Base-by-base conservation (phyloP, 257 asterid species). In the Eustoma russellianum region DNA sequence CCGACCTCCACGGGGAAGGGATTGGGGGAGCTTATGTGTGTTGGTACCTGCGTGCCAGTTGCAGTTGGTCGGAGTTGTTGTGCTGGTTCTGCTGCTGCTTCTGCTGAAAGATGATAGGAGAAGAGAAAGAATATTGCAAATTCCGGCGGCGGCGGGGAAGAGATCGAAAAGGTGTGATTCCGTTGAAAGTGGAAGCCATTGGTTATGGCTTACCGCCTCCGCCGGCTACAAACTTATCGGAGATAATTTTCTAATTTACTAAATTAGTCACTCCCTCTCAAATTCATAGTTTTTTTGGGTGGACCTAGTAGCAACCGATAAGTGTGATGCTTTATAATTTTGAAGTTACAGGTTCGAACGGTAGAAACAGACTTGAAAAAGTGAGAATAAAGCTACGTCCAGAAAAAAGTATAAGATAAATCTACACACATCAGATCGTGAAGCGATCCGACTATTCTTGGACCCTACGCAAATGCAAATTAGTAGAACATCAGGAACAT, bases 31-130 rank as follows among this genome's bases (percentile, higher is more conserved):
- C 16, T 41, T 30, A 9, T 5, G 7, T 46, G 18, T 41, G 53
- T 24, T 24, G 2, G 30, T 63, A 64, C 75, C 75, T 64, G 44
- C 75, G 71, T 10, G 50, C 54, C 13, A 46, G 33, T 38, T 61
- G 70, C 16, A 46, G 19, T 30, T 61, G 75, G 53, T 69, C 66
- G n/a, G 59, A 43, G 55, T 17, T 45, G 43, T 59, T 50, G 35
- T 40, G 55, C 17, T 8, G 66, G 9, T 55, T 60, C 50, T 57
- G 64, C 52, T 43, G 55, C 13, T 34, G 45, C 16, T 50, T 17
- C 49, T 19, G 59, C 17, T 28, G 40, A 5, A 33, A 19, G 45
- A 17, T 34, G 56, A 55, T 18, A 43, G 46, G 48, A 34, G 41
- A 57, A 18, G 65, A 43, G 41, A 45, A 40, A 59, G 44, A 48